A percentile compares a stretch with the other conserved stretches of the same genome.
These are phyloP conservation scores for Carallia brachiata DNA, from an alignment of 345 rosid genomes.

Conservation along the genomic window DNA sequence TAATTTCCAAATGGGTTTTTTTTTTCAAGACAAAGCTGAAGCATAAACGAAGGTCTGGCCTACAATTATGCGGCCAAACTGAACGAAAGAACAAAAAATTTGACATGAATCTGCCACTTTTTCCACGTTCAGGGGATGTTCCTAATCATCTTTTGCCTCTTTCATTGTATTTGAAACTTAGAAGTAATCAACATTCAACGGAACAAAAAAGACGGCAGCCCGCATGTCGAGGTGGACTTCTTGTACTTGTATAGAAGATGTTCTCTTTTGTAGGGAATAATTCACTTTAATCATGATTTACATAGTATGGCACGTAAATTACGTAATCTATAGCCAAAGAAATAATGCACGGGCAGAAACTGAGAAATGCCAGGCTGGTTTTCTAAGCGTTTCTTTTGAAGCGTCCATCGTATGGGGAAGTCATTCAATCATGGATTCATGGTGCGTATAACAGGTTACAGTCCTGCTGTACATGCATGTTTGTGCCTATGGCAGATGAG, in stretches of 20 bases:
- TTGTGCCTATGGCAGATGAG: slow-evolving; percentile 4
- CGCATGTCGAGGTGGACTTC: slow-evolving; percentile 7
- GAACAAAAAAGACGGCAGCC: slow-evolving; percentile 13
- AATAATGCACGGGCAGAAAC: slow-evolving; percentile 14
- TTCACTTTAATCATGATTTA: slow-evolving; percentile 9
- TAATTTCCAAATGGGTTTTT: too few species aligned
- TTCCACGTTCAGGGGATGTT: too few species aligned
- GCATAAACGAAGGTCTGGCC: too few species aligned
- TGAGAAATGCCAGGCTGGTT: background rate
- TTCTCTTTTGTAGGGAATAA: slow-evolving; percentile 9
- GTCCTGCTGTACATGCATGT: background rate
- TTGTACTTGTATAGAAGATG: slow-evolving; percentile 5
- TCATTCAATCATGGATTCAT: background rate
- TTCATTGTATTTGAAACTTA: too few species aligned
- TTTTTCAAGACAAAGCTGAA: too few species aligned
- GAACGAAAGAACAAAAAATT: too few species aligned
- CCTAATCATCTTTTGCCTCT: too few species aligned
- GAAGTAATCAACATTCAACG: slow-evolving; percentile 1
- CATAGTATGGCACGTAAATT: background rate
- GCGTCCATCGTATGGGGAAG: background rate
- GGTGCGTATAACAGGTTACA: background rate
- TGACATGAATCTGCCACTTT: too few species aligned
- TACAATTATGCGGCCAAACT: too few species aligned
- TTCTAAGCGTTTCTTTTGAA: background rate
- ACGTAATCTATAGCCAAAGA: background rate